phyloP scores from a whole-genome alignment of 2,329 filamentous ascomycete genomes.

The Penicillium sp. region DNA sequence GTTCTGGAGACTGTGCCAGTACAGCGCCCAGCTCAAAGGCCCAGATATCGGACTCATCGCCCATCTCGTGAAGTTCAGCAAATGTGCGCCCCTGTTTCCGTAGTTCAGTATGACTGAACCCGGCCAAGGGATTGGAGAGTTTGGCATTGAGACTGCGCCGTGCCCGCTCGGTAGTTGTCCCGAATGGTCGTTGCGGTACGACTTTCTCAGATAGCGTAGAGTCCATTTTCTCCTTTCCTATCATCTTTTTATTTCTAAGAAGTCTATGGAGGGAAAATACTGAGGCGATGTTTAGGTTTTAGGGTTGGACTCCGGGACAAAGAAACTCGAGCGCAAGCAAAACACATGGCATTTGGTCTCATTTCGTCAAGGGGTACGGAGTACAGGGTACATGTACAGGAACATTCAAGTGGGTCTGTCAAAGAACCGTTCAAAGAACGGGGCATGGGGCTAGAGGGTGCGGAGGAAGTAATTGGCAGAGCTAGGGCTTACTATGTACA shows the following conservation, averaged over 20 bases:
- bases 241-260: background rate
- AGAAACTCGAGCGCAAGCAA: conserved; percentile 1
- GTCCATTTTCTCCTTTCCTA: background rate
- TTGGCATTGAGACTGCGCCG: conserved; percentile 48
- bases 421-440: background rate
- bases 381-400: background rate
- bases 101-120: conserved; percentile 51
- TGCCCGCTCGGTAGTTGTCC: conserved; percentile 40
- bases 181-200: conserved; percentile 23
- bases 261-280: background rate
- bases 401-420: background rate
- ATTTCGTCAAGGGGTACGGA: background rate
- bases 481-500: background rate
- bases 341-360: background rate
- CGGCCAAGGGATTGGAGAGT: conserved; percentile 54
- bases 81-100: conserved; percentile 58
- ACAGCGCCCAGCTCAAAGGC: conserved; percentile 61
- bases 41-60: conserved; percentile 55
- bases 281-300: background rate
- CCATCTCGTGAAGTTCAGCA: conserved; percentile 55
- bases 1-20: conserved; percentile 54
- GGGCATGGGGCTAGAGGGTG: background rate
- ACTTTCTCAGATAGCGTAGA: conserved; percentile 11
- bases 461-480: background rate
- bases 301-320: background rate